Conservation (phyloP, 805 yeast genomes). For the Saccharomycopsis sp. region DNA sequence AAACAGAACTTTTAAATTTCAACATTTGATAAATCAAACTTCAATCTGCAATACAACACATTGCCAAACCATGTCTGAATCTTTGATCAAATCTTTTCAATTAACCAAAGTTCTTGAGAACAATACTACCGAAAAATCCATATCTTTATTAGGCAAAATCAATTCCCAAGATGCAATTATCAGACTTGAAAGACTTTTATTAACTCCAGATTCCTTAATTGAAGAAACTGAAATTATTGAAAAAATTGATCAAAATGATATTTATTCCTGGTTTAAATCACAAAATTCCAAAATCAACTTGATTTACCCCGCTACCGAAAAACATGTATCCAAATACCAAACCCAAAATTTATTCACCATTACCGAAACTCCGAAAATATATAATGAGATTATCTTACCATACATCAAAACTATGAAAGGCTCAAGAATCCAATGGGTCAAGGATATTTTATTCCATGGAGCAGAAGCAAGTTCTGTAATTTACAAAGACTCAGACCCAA, state of each 20-base stretch:
- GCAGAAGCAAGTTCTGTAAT: slow-evolving; percentile 80
- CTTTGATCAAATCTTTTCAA: slow-evolving; percentile 29
- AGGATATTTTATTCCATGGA: slow-evolving; percentile 69
- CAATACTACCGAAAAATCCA: slow-evolving; percentile 56
- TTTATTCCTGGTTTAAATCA: slow-evolving; percentile 62
- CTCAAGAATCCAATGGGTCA: slow-evolving; percentile 79
- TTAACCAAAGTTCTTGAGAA: slow-evolving; percentile 38
- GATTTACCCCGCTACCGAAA: slow-evolving; percentile 81
- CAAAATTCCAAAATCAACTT: slow-evolving; percentile 64
- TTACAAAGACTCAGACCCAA: slow-evolving; percentile 38
- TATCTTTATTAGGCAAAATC: slow-evolving; percentile 63
- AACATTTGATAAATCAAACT: too few relatives aligned
- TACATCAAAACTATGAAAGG: slow-evolving; percentile 71
- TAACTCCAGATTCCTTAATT: too few relatives aligned
- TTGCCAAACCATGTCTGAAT: too few relatives aligned
- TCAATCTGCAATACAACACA: too few relatives aligned
- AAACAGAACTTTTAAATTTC: too few relatives aligned
- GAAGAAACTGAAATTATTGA: too few relatives aligned
- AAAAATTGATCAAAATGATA: too few relatives aligned
- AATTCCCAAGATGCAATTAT: slow-evolving; percentile 53
- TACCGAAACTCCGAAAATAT: slow-evolving; percentile 73
- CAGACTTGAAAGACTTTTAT: slow-evolving; percentile 65
- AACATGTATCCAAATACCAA: slow-evolving; percentile 72
- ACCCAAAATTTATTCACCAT: slow-evolving; percentile 51
- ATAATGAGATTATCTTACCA: slow-evolving; percentile 52